A percentile compares a stretch with the other conserved stretches of the same genome.
phyloP scores from a whole-genome alignment of 495 filamentous ascomycete species.

The Neurospora tetraspora region DNA sequence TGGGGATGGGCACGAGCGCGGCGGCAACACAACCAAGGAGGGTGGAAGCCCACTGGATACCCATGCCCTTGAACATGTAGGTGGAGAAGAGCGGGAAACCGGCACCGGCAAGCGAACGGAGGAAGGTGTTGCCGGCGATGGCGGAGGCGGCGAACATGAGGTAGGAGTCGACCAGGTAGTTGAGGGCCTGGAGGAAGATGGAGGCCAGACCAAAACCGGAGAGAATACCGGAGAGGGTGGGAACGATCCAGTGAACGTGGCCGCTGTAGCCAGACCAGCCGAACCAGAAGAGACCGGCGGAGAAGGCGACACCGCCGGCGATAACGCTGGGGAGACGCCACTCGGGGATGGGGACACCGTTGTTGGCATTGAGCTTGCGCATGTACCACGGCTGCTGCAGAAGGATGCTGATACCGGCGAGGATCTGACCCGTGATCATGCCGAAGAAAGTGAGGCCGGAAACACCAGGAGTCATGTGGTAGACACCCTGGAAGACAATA shows the following conservation, averaged over 20 bases:
- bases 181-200: conserved; percentile 78
- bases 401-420: conserved; percentile 56
- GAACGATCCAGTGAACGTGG: conserved; percentile 72
- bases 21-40: conserved; percentile 65
- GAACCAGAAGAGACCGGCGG: conserved; percentile 77
- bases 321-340: conserved; percentile 80
- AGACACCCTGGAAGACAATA: conserved; percentile 64
- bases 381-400: conserved; percentile 57
- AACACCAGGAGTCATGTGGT: conserved; percentile 56
- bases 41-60: conserved; percentile 68
- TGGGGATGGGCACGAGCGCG: conserved; percentile 62
- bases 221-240: conserved; percentile 57
- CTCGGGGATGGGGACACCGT: conserved; percentile 66
- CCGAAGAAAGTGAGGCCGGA: conserved; percentile 71
- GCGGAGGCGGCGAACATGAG: conserved; percentile 83
- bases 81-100: conserved; percentile 74
- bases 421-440: conserved; percentile 63
- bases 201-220: conserved; percentile 54
- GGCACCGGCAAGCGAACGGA: conserved; percentile 66
- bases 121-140: conserved; percentile 82
- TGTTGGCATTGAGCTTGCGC: conserved; percentile 61
- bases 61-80: conserved; percentile 71
- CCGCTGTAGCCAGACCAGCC: conserved; percentile 62
- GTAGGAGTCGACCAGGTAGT: conserved; percentile 83
- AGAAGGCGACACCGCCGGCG: conserved; percentile 62